These are phyloP conservation scores for Tagetes patula DNA, from an alignment of 129 eudicot species.

Conservation along the genomic window DNA sequence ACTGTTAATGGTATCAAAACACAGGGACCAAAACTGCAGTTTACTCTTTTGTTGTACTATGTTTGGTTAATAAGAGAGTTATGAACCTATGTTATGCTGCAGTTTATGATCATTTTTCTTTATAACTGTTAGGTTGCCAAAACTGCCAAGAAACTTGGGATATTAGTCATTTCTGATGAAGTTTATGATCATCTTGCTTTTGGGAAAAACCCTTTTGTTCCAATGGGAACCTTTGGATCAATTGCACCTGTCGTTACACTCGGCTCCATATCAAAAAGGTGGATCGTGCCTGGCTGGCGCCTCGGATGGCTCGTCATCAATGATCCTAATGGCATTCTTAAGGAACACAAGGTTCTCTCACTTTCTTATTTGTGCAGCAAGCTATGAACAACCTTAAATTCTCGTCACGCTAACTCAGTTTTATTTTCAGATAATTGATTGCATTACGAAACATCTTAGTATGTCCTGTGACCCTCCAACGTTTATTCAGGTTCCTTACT, in stretches of 20 bases:
- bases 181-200: constrained; percentile 75
- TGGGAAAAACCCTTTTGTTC: constrained; percentile 75
- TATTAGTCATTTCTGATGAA: constrained; percentile 77
- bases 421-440: constrained; percentile 54
- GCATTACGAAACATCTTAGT: constrained; percentile 56
- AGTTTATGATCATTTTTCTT: neutral
- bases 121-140: constrained; percentile 54
- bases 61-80: neutral
- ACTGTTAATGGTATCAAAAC: too few relatives aligned
- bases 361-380: constrained; percentile 11
- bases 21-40: too few relatives aligned
- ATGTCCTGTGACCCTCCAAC: constrained; percentile 69
- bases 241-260: constrained; percentile 62
- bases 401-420: neutral
- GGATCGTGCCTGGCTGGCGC: constrained; percentile 93
- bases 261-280: constrained; percentile 85
- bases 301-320: constrained; percentile 80
- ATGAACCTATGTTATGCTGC: too few relatives aligned
- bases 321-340: constrained; percentile 61
- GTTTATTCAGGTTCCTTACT: constrained; percentile 63
- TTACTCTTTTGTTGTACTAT: neutral
- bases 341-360: constrained; percentile 56
- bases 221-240: constrained; percentile 82
- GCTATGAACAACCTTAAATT: neutral
- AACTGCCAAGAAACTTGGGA: constrained; percentile 77